Base-by-base conservation (phyloP, 495 filamentous ascomycete species). In the Parathielavia appendiculata region DNA sequence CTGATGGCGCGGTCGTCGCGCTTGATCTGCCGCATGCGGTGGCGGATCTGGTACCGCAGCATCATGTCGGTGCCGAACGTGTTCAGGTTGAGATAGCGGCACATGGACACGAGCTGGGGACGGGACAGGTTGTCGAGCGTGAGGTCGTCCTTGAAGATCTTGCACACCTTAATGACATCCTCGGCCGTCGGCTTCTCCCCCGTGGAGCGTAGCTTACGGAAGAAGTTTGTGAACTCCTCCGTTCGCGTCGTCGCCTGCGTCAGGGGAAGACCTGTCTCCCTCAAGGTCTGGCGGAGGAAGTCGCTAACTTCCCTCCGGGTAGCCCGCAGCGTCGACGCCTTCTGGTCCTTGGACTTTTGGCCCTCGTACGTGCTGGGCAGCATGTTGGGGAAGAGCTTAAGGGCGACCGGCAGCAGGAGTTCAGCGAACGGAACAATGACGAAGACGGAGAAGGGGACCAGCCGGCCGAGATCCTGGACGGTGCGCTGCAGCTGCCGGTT, bases 11-110 rank as follows among this genome's bases (percentile, higher is more conserved):
- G 86, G 74, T 99, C 93, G 64, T 99, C 93, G 44, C 90, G 83
- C 83, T 99, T 99, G 79, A 97, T 97, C 71, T 99, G 93, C 51
- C 92, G 86, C 95, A 99, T 97, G 51, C 92, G 86, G 76, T 96
- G 91, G 19, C 93, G 90, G 66, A 99, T 86, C 67, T 93, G 91
- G 75, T 97, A 99, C n/a, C 93, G 87, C 43, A 99, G 86, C 84
- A 97, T 91, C 66, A 87, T 85, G 71, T 99, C 93, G 19, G 95
- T 96, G 59, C 93, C 93, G 68, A 99, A 96, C 6, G 89, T 90
- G 76, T 91, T 95, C 43, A 99, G 79, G 73, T 97, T 97, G 86
- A 99, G 90, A 75, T 99, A 99, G 17, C 90, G 88, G 77, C 92
- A 96, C 82, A 99, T 99, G 39, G 84, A 95, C 23, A 99, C 93